Base-by-base conservation (phyloP, 345 rosid species). In the Anastatica hierochuntica region DNA sequence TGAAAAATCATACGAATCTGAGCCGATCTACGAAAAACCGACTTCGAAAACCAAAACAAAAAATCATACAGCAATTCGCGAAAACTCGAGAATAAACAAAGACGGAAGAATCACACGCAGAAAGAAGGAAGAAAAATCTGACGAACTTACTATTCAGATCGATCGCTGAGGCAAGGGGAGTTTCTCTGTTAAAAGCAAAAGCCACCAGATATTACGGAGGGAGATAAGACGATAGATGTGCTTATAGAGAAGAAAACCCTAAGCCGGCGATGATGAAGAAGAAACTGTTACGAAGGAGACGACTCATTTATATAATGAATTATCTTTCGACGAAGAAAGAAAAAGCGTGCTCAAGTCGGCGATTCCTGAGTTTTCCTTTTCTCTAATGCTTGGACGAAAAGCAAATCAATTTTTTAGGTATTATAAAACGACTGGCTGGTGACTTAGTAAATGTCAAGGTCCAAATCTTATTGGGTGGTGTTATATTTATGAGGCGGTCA, bases 211-310 rank as follows among this genome's bases (percentile, higher is more conserved):
- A 44, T 11, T 0, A 54, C 45, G 20, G 44, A 33, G 39, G 34
- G 18, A 20, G 41, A 50, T 18, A 12, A 26, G 38, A 12, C 14
- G 38, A 19, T 34, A 7, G 24, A 4, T 9, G 14, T 35, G 59
- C 52, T 65, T 53, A 47, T 24, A 54, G 58, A 55, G 68, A 48
- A 35, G 63, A 68, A 68, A 68, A 68, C 71, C 66, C 71, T 60
- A 68, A 61, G 52, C 72, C 72, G 48, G 72, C 72, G 72, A 68
- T 24, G 61, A 66, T 11, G 53, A 67, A 51, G 71, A 59, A 60
- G 56, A 53, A 46, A 10, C 45, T n/a, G 49, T 15, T 11, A 15
- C 45, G 37, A 64, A 23, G 50, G n/a, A 48, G 44, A 56, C 1
- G 44, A 60, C 9, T 39, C 71, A 67, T 67, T 62, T n/a, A n/a